These are phyloP conservation scores for Lactarius hatsudake DNA, from an alignment of 768 basidiomycete species.

Conservation along the genomic window DNA sequence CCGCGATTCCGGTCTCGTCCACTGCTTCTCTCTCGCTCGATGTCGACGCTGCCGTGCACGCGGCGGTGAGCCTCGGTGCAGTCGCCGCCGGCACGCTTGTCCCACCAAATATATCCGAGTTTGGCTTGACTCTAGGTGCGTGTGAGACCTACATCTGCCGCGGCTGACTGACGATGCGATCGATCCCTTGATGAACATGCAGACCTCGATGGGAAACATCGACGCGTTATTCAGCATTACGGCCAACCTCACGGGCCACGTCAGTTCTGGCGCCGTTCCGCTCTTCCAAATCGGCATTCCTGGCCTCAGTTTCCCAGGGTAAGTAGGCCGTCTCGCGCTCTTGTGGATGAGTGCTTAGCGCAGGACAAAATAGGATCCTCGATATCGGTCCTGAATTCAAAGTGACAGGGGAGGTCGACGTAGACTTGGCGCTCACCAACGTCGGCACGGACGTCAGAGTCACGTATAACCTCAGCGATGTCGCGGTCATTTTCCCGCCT, in stretches of 20 bases:
- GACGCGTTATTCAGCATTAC: not conserved
- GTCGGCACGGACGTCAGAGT: constrained; percentile 45
- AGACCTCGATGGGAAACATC: not conserved
- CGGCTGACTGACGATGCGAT: not conserved
- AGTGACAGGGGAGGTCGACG: constrained; percentile 36
- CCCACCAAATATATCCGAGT: constrained; percentile 9
- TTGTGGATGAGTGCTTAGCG: not conserved
- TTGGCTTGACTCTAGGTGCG: constrained; percentile 16
- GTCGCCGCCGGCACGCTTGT: constrained; percentile 15
- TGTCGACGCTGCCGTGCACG: not conserved
- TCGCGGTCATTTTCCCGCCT: constrained; percentile 46
- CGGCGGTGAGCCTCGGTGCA: constrained; percentile 5
- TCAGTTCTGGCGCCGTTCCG: not conserved
- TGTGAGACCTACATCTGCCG: not conserved
- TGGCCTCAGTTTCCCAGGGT: constrained; percentile 36
- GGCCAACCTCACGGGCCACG: not conserved
- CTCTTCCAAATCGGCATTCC: constrained; percentile 41
- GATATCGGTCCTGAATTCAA: constrained; percentile 48
- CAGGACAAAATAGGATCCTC: constrained; percentile 37
- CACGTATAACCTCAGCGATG: constrained; percentile 42
- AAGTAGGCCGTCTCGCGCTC: too few species aligned
- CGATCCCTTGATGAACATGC: not conserved
- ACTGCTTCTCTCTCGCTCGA: constrained; percentile 9
- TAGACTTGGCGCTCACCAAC: constrained; percentile 35
- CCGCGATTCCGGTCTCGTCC: not conserved